Evolutionary conservation across 768 basidiomycete genomes (phyloP), one percentile per base, ranked within the genome.

Genomic region (Amanita rimosa): DNA sequence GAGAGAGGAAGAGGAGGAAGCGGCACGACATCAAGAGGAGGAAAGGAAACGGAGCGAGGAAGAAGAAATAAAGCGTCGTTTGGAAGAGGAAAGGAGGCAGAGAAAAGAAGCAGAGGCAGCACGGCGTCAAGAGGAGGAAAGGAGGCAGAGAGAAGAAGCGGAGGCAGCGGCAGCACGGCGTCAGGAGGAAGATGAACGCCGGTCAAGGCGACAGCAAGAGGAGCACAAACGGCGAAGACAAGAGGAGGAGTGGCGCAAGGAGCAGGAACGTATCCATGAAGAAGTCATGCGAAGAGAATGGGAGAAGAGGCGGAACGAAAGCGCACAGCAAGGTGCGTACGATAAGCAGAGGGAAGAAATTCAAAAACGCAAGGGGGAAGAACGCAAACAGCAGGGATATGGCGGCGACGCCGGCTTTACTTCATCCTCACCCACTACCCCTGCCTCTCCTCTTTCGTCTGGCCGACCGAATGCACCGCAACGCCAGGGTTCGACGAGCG

Each of bases 311-410:
- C 56, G 55, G 48, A 53, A 56, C 29, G 58, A 58, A 47, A 60
- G 59, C 34, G 50, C 49, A 8, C 60, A 52, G 22, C 62, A 53
- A 56, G 60, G 66, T 26, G 66, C 64, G 17, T 65, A 54, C 50
- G 35, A 54, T 4, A 37, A 54, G 26, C 66, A 69, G 50, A 69
- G 71, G 53, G 62, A 67, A 49, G 67, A 74, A 29, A 71, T 64
- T 55, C 65, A 63, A 35, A 62, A 62, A 52, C 65, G 71, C n/a
- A 72, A 68, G 38, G 70, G 70, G 36, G 70, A 70, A 48, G 72
- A 76, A 51, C 69, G 73, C 26, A 72, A 70, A 55, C 64, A 69
- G 8, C 71, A 73, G 40, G 46, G 67, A 49, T 50, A 59, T n/a
- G 66, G 66, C 3, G 44, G 58, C n/a, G 70, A 67, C n/a, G 56